Evolutionary conservation across 1,284 basidiomycete genomes (phyloP).

Genomic region (Neonothopanus nambi): DNA sequence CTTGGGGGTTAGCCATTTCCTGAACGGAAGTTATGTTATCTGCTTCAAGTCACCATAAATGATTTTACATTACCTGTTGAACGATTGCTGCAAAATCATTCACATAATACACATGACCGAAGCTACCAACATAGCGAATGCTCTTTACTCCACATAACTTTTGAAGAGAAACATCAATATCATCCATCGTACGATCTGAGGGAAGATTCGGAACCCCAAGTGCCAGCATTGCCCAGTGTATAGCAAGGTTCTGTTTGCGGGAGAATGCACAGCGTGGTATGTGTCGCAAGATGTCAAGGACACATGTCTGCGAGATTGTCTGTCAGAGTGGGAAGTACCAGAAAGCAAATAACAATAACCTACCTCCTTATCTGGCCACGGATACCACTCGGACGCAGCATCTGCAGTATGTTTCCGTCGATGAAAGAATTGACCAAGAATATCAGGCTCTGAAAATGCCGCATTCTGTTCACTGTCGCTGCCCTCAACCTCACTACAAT

Average conservation of each 20-base stretch:
- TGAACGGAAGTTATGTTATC: not conserved
- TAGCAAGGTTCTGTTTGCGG: slow-evolving; percentile 28
- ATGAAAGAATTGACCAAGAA: not conserved
- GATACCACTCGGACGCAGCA: not conserved
- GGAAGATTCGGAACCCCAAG: slow-evolving; percentile 32
- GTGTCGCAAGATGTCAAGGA: slow-evolving; percentile 35
- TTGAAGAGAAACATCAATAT: slow-evolving; percentile 27
- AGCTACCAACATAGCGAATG: slow-evolving; percentile 28
- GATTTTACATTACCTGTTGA: slow-evolving; percentile 28
- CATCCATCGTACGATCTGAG: slow-evolving; percentile 25
- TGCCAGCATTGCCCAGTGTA: slow-evolving; percentile 31
- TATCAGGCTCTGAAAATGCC: not conserved
- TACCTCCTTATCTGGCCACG: slow-evolving; percentile 1
- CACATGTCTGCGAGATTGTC: slow-evolving; percentile 27
- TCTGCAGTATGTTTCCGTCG: not conserved
- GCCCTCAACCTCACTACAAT: not conserved
- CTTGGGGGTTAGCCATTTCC: slow-evolving; percentile 22
- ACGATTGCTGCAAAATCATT: slow-evolving; percentile 32
- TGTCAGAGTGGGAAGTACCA: not conserved
- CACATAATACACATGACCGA: slow-evolving; percentile 35
- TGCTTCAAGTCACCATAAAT: not conserved
- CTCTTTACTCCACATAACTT: slow-evolving; percentile 33
- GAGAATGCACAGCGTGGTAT: slow-evolving; percentile 36
- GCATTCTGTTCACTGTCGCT: not conserved
- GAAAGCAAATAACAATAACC: not conserved